These are phyloP conservation scores for Cytospora schulzeri DNA, from an alignment of 2,329 filamentous ascomycete genomes.

Conservation along the genomic window DNA sequence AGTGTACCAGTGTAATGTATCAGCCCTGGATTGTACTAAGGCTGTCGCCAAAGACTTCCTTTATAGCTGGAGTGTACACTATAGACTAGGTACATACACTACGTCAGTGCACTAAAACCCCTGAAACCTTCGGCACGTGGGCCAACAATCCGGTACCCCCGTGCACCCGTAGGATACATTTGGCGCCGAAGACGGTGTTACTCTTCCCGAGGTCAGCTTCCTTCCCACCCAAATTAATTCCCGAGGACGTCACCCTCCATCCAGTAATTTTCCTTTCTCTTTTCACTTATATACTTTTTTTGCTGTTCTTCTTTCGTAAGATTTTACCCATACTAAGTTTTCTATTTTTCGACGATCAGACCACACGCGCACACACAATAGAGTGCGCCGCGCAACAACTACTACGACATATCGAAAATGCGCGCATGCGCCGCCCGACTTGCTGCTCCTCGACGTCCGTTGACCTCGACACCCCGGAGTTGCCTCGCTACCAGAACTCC, in stretches of 20 bases:
- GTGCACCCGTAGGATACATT: background rate
- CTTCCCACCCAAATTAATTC: conserved; percentile 6
- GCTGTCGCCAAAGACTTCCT: too few species aligned
- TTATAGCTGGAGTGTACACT: too few species aligned
- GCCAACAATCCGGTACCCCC: background rate
- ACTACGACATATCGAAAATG: conserved; percentile 15
- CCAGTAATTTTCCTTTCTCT: background rate
- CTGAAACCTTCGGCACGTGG: conserved; percentile 6
- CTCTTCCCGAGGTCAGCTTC: background rate
- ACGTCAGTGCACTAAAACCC: conserved; percentile 12
- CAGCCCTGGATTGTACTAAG: too few species aligned
- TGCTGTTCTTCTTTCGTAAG: background rate
- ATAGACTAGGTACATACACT: too few species aligned
- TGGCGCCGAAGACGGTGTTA: conserved; percentile 10
- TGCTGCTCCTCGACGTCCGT: conserved; percentile 10
- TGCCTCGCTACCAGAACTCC: conserved; percentile 8
- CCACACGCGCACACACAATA: background rate
- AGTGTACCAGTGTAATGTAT: too few species aligned
- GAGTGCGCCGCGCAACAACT: background rate
- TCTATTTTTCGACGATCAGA: conserved; percentile 5
- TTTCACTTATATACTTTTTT: background rate
- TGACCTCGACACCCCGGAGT: conserved; percentile 13
- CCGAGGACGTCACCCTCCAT: conserved; percentile 7
- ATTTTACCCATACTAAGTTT: background rate
- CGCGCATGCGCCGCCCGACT: conserved; percentile 23